Percentiles rank a stretch among this genome's conserved stretches.
phyloP scores from a whole-genome alignment of 805 yeast genomes.

The Nakazawaea anatomiae region DNA sequence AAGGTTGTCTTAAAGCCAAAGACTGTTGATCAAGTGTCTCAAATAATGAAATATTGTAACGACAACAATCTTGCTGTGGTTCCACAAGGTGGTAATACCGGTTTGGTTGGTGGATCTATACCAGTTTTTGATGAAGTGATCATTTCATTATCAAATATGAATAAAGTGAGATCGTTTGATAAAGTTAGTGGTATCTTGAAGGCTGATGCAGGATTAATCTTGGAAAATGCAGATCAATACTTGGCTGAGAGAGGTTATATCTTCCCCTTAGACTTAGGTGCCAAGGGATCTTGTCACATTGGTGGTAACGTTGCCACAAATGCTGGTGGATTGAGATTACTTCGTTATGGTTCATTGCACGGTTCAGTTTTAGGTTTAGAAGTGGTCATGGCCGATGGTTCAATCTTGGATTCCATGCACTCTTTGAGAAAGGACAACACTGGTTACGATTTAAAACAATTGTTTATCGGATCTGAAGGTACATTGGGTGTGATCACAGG shows the following conservation, averaged over 20 bases:
- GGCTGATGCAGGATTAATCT: slow-evolving; percentile 85
- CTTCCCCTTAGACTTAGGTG: slow-evolving; percentile 92
- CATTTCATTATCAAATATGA: slow-evolving; percentile 61
- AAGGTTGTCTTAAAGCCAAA: slow-evolving; percentile 77
- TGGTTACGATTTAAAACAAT: slow-evolving; percentile 88
- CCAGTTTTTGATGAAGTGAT: slow-evolving; percentile 91
- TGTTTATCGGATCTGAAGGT: slow-evolving; percentile 93
- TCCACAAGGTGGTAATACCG: slow-evolving; percentile 97
- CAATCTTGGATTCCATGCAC: slow-evolving; percentile 71
- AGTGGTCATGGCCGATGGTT: slow-evolving; percentile 89
- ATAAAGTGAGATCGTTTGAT: slow-evolving; percentile 79
- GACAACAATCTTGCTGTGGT: slow-evolving; percentile 75
- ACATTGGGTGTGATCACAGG: slow-evolving; percentile 89
- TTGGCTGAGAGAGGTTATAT: slow-evolving; percentile 80
- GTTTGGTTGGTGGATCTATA: slow-evolving; percentile 89
- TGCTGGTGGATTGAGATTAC: slow-evolving; percentile 88
- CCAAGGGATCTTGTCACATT: slow-evolving; percentile 93
- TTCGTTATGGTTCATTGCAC: slow-evolving; percentile 88
- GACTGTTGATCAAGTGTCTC: slow-evolving; percentile 68
- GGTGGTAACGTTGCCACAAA: slow-evolving; percentile 95
- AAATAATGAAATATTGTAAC: slow-evolving; percentile 76
- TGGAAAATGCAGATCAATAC: slow-evolving; percentile 78
- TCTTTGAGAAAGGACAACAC: slow-evolving; percentile 92
- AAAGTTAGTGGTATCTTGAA: slow-evolving; percentile 77
- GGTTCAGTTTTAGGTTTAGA: slow-evolving; percentile 89